Evolutionary conservation across 2,329 filamentous ascomycete species (phyloP), one percentile per base, ranked within the genome.

Genomic region (Bipolaris cookei): DNA sequence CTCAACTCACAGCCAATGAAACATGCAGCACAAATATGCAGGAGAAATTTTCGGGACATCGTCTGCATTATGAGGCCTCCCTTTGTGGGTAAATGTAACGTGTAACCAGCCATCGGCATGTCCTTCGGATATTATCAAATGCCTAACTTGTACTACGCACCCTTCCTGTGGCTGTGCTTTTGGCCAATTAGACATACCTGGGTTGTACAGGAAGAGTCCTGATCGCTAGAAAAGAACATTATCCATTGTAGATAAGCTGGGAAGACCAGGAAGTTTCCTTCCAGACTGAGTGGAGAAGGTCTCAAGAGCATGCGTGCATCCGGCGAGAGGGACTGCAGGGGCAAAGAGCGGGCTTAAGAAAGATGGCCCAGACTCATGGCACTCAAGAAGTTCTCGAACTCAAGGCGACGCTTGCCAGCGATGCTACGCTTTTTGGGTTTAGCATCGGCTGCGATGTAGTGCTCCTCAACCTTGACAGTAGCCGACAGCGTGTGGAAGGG

Each of bases 301-400:
- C n/a, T 35, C 4, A 18, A 3, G 21, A 6, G 11, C 39, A 44
- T 43, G 28, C 18, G 25, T 6, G 28, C 20, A 25, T 43, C 8
- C 32, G 6, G 21, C 8, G 14, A n/a, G 21, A 44, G 30, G 8
- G 1, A 18, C 14, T 16, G 38, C n/a, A 25, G 14, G 11, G 34
- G 45, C n/a, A 16, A 30, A 18, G 8, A 35, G 20, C 42, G 25
- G 30, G 20, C 28, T 37, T 42, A 68, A 30, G 63, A 66, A 10
- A 66, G 62, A 1, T 56, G 53, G 39, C 64, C 61, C 16, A 69
- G 53, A 10, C 65, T 65, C 23, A 38, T 51, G 8, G 59, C 54
- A n/a, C 28, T 30, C 10, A 64, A 28, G n/a, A 76, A 71, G 28
- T 55, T 52, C 52, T 74, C 59, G 43, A 75, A 75, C 54, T 73